A percentile compares a stretch with the other conserved stretches of the same genome.
Conservation (phyloP, 148 eudicot genomes). For the Hydrangea macrophylla region DNA sequence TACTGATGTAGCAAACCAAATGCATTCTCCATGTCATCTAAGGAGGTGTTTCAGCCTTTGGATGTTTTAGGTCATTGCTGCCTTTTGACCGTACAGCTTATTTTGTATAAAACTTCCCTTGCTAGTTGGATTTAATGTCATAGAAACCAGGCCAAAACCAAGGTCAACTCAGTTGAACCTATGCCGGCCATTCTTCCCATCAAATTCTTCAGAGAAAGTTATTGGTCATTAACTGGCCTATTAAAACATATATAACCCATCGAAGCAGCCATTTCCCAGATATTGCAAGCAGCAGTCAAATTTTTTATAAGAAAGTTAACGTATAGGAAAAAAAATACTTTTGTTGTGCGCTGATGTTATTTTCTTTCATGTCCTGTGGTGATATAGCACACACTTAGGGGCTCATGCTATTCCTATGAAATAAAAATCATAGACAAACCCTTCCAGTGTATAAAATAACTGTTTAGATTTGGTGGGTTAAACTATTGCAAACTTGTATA, state of each 20-base stretch:
- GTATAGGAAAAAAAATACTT: no score
- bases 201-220: neutral
- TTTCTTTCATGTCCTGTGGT: neutral
- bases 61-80: neutral
- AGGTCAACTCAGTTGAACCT: no score
- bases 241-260: no score
- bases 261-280: no score
- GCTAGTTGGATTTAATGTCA: neutral
- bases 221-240: no score
- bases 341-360: no score
- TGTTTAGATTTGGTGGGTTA: no score
- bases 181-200: no score
- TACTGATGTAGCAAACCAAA: neutral
- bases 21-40: neutral
- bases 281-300: no score
- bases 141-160: neutral
- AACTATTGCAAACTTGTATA: no score
- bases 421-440: neutral
- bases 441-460: neutral
- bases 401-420: no score
- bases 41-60: neutral
- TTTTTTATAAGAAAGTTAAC: no score
- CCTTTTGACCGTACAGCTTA: neutral
- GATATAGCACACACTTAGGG: neutral
- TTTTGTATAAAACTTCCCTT: neutral